phyloP scores from a whole-genome alignment of 2,329 filamentous ascomycete species.

The Lasiodiplodia hormozganensis region DNA sequence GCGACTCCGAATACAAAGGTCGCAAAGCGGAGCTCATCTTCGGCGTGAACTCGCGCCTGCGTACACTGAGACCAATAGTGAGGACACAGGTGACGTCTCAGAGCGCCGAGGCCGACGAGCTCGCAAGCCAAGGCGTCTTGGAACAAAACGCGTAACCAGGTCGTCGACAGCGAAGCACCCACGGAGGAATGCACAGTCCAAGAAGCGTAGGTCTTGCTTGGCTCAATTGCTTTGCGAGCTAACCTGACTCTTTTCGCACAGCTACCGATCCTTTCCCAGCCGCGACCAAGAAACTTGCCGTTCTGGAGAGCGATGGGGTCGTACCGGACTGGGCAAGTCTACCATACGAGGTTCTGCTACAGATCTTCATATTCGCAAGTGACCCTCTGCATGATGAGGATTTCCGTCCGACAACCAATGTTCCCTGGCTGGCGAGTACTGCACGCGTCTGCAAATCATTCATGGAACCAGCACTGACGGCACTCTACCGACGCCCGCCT shows the following conservation, averaged over 20 bases:
- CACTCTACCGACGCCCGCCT: slow-evolving; percentile 73
- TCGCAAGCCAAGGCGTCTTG: slow-evolving; percentile 10
- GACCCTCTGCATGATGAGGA: slow-evolving; percentile 61
- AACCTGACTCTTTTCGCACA: slow-evolving; percentile 6
- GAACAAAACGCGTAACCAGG: slow-evolving; percentile 11
- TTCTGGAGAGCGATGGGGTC: slow-evolving; percentile 37
- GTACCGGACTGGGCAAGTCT: slow-evolving; percentile 67
- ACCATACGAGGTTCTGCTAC: slow-evolving; percentile 72
- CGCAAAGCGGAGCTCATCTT: slow-evolving; percentile 8
- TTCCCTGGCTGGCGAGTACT: slow-evolving; percentile 69
- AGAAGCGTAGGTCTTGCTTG: slow-evolving; percentile 14
- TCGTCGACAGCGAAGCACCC: not conserved
- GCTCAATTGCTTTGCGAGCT: slow-evolving; percentile 9
- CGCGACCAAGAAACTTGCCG: not conserved
- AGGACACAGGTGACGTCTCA: slow-evolving; percentile 15
- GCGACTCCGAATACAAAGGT: slow-evolving; percentile 13
- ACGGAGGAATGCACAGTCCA: not conserved
- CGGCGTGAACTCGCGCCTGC: slow-evolving; percentile 24
- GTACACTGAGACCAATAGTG: slow-evolving; percentile 12
- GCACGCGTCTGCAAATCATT: slow-evolving; percentile 69
- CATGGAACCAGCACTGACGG: slow-evolving; percentile 74
- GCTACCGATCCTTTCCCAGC: not conserved
- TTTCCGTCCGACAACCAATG: slow-evolving; percentile 52
- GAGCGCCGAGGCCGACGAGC: not conserved
- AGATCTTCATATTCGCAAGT: slow-evolving; percentile 74